Evolutionary conservation across 1,284 basidiomycete species (phyloP).

Genomic region (Cryptococcus deneoformans): DNA sequence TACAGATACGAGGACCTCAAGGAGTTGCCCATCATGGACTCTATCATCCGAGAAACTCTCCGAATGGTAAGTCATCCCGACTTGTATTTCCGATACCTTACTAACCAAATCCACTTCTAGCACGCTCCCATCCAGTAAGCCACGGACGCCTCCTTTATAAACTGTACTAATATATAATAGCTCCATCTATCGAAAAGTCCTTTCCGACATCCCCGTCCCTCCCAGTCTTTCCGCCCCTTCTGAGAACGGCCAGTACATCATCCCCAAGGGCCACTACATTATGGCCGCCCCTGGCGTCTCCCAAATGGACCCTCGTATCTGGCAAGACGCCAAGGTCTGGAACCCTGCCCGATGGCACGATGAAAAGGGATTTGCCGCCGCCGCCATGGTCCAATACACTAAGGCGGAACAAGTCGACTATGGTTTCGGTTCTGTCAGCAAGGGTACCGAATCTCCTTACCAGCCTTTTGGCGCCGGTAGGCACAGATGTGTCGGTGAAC

Average conservation of each 20-base stretch:
- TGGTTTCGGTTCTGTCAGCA: slow-evolving; percentile 90
- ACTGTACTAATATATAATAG: slow-evolving; percentile 7
- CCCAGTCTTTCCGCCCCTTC: slow-evolving; percentile 73
- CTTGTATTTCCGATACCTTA: neutral
- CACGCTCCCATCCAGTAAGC: slow-evolving; percentile 93
- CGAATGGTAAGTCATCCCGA: slow-evolving; percentile 54
- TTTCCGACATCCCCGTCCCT: slow-evolving; percentile 79
- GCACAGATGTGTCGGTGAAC: slow-evolving; percentile 58
- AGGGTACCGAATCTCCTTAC: slow-evolving; percentile 86
- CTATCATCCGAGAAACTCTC: slow-evolving; percentile 89
- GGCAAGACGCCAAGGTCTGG: slow-evolving; percentile 73
- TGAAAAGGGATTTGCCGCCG: slow-evolving; percentile 67
- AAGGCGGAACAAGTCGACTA: slow-evolving; percentile 88
- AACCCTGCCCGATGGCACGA: slow-evolving; percentile 84
- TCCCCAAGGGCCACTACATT: slow-evolving; percentile 89
- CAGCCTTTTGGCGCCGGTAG: slow-evolving; percentile 96
- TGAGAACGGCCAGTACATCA: slow-evolving; percentile 67
- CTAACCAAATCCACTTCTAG: slow-evolving; percentile 6
- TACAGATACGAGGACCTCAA: slow-evolving; percentile 87
- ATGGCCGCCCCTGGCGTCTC: slow-evolving; percentile 86
- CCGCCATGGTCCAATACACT: slow-evolving; percentile 69
- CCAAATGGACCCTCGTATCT: slow-evolving; percentile 82
- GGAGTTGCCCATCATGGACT: slow-evolving; percentile 76
- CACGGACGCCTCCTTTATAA: neutral
- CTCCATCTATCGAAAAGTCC: slow-evolving; percentile 72